Base-by-base conservation (phyloP, 257 asterid genomes). In the Penstemon barbatus region DNA sequence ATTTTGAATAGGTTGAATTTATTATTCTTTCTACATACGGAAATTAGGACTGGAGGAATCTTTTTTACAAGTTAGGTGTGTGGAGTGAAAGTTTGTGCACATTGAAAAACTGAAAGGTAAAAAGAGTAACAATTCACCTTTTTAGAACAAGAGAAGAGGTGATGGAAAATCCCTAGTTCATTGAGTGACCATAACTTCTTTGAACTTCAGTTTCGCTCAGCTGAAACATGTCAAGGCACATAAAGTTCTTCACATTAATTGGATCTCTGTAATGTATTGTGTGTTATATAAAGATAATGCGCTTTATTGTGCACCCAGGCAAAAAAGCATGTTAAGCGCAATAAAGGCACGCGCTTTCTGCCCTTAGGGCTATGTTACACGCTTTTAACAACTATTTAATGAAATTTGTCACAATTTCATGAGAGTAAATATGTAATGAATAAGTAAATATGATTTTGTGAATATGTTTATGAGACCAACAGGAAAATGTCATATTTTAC, bases 101-200 rank as follows among this genome's bases (percentile, higher is more conserved):
- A 13, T 15, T 10, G 74, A 8, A 40, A 57, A 37, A 13, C 45
- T 0, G 9, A 9, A 54, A 71, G 33, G 33, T 54, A 71, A 55
- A 19, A 55, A 11, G 42, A 54, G 8, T n/a, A 33, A 54, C 9
- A 43, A 38, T 38, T 39, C 10, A 12, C 70, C 33, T 53, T 46
- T 74, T 53, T 8, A 4, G 7, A 46, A 54, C 53, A 67, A 68
- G 61, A 53, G 52, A 65, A 57, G 61, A 37, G 61, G 60, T 43
- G 52, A 43, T 37, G 58, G 63, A 38, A 59, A 53, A 12, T 58
- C 52, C 73, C 46, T 33, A 40, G 13, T 8, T 5, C 42, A 67
- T 33, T 25, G 18, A 38, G 51, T 40, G 50, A 38, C 15, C 45
- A n/a, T 66, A 52, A 66, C 39, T 58, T 19, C 50, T 33, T 18